phyloP scores from a whole-genome alignment of 352 stramenopile species.

The Aphanomyces cochlioides region DNA sequence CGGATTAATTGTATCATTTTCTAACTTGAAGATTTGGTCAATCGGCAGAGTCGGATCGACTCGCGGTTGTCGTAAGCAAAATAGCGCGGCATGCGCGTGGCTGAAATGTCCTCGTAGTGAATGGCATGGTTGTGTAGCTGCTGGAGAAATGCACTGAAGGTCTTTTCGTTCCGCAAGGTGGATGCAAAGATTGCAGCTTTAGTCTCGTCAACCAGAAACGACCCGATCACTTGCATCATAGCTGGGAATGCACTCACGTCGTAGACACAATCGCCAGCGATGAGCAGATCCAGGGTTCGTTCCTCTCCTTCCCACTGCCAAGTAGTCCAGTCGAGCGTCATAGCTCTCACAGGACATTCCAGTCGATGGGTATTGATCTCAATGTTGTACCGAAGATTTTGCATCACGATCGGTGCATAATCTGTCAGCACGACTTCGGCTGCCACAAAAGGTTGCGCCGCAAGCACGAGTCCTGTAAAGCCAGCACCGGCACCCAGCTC shows the following conservation, averaged over 20 bases:
- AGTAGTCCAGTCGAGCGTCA: slow-evolving; percentile 66
- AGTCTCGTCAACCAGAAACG: slow-evolving; percentile 41
- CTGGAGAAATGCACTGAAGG: slow-evolving; percentile 70
- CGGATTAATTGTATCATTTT: slow-evolving; percentile 5
- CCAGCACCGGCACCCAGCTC: slow-evolving; percentile 72
- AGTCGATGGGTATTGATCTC: slow-evolving; percentile 59
- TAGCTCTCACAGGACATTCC: slow-evolving; percentile 39
- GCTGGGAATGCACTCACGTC: slow-evolving; percentile 58
- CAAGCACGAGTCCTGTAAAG: slow-evolving; percentile 61
- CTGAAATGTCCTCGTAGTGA: slow-evolving; percentile 62
- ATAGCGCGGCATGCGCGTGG: slow-evolving; percentile 40
- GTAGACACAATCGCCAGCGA: slow-evolving; percentile 77
- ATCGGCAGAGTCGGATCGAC: slow-evolving; percentile 63
- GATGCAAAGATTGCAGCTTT: slow-evolving; percentile 56
- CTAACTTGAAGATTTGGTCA: slow-evolving; percentile 25
- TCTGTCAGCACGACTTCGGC: slow-evolving; percentile 60
- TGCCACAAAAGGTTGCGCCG: slow-evolving; percentile 34
- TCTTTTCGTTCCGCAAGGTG: slow-evolving; percentile 71
- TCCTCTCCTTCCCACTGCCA: slow-evolving; percentile 44
- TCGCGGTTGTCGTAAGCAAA: slow-evolving; percentile 62
- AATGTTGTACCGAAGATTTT: slow-evolving; percentile 78
- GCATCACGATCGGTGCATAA: slow-evolving; percentile 76
- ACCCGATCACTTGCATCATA: slow-evolving; percentile 53
- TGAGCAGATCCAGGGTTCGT: slow-evolving; percentile 47
- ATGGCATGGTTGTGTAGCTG: slow-evolving; percentile 52